These are phyloP conservation scores for Zymoseptoria crescenta DNA, from an alignment of 2,329 filamentous ascomycete genomes.

Conservation along the genomic window DNA sequence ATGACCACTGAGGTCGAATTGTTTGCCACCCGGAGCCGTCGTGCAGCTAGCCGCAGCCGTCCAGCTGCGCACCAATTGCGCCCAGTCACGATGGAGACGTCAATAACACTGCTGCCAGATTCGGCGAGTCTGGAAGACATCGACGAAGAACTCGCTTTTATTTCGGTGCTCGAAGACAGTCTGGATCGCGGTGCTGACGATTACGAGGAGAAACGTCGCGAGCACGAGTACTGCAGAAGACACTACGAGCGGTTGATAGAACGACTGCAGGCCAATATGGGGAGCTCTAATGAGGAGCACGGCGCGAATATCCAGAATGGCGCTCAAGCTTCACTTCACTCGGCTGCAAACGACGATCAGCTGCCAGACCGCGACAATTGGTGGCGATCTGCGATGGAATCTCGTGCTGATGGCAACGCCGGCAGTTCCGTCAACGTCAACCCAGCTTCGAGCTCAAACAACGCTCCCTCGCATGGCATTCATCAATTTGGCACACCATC, in stretches of 20 bases:
- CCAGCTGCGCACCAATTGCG: neutral
- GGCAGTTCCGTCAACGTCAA: neutral
- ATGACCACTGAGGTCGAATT: neutral
- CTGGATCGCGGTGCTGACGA: conserved; percentile 27
- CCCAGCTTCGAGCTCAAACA: neutral
- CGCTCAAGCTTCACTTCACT: neutral
- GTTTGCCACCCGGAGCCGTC: neutral
- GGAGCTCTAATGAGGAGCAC: neutral
- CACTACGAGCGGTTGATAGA: conserved; percentile 2
- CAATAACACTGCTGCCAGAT: neutral
- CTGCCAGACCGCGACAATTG: conserved; percentile 5
- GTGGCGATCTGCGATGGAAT: conserved; percentile 15
- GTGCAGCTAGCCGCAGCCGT: neutral
- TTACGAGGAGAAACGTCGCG: conserved; percentile 17
- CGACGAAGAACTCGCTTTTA: conserved; percentile 30
- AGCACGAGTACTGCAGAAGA: conserved; percentile 15
- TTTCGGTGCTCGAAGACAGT: conserved; percentile 23
- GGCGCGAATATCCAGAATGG: neutral
- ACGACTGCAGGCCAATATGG: conserved; percentile 1
- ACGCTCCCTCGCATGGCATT: neutral
- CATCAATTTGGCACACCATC: neutral
- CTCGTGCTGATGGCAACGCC: neutral
- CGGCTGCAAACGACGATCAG: conserved; percentile 2
- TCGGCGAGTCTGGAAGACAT: conserved; percentile 17
- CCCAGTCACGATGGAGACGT: neutral